Base-by-base conservation (phyloP, 345 rosid species). In the Gossypium australe region DNA sequence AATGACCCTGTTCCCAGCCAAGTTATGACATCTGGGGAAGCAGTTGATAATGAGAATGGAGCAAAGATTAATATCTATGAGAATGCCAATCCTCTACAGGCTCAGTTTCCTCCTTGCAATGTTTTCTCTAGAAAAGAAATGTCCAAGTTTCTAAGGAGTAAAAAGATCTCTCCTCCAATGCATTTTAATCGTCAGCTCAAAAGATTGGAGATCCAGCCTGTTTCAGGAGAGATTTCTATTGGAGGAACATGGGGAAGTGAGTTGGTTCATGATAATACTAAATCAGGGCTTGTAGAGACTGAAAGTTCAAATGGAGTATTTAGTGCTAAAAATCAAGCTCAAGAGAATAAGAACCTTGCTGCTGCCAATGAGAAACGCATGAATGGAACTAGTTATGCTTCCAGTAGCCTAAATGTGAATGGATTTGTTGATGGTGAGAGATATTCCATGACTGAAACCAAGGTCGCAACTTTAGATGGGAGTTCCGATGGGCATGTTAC, bases 71-170 rank as follows among this genome's bases (percentile, higher is more conserved):
- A 75, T 51, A 82, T 84, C 65, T 63, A 47, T 76, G 72, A 66
- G 76, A 85, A 83, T 71, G 72, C 79, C 81, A 85, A 94, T 78
- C 98, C 98, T 78, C 85, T 92, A 44, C 86, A 77, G 82, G 88
- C 97, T 82, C 98, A 94, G 84, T 59, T 87, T 80, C 98, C 98
- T 82, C 93, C 93, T 64, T 74, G 80, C 51, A 83, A 92, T 79
- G 79, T 92, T 63, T 91, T 94, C 86, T 94, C 97, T 45, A 91
- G 85, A 80, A 83, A 82, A 73, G 98, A 86, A 78, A 94, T 94
- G 97, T 87, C 98, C 38, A 78, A 73, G 51, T 94, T 91, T 80
- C 80, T 94, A 60, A 85, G 55, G 77, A 84, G 79, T 74, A 89
- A 80, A 84, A 84, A 78, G 61, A 69, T 89, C 67, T 84, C 84